A percentile compares a stretch with the other conserved stretches of the same genome.
Conservation (phyloP, 805 yeast species). For the Sugiyamaella floridensis region DNA sequence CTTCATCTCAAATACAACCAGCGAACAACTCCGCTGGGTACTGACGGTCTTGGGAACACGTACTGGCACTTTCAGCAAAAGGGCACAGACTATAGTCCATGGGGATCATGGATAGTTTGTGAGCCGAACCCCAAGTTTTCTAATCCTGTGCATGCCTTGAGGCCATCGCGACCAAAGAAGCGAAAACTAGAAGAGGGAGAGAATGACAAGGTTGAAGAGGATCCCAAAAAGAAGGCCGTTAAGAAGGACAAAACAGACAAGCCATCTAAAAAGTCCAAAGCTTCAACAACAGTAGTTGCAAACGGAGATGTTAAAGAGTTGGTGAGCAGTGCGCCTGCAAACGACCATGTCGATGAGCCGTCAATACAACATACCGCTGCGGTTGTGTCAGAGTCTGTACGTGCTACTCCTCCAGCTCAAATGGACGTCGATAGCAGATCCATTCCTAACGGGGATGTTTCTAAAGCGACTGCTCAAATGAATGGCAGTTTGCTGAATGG, state of each 20-base stretch:
- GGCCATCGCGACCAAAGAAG: background rate
- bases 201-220: background rate
- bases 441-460: too few species aligned
- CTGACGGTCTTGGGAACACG: slow-evolving; percentile 28
- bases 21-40: slow-evolving; percentile 31
- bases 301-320: too few species aligned
- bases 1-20: slow-evolving; percentile 25
- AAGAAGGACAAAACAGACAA: background rate
- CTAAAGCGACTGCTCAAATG: too few species aligned
- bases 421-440: too few species aligned
- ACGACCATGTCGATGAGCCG: too few species aligned
- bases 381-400: too few species aligned
- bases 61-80: slow-evolving; percentile 34
- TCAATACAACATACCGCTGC: too few species aligned
- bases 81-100: slow-evolving; percentile 21
- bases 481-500: too few species aligned
- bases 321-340: too few species aligned
- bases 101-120: slow-evolving; percentile 33
- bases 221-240: background rate
- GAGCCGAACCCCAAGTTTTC: slow-evolving; percentile 17
- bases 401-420: too few species aligned
- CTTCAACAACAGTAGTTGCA: too few species aligned
- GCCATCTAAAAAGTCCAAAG: too few species aligned
- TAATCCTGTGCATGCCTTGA: slow-evolving; percentile 8
- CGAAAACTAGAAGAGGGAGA: background rate